Conservation (phyloP, 1,284 basidiomycete species). For the Jaminaea rosea region DNA sequence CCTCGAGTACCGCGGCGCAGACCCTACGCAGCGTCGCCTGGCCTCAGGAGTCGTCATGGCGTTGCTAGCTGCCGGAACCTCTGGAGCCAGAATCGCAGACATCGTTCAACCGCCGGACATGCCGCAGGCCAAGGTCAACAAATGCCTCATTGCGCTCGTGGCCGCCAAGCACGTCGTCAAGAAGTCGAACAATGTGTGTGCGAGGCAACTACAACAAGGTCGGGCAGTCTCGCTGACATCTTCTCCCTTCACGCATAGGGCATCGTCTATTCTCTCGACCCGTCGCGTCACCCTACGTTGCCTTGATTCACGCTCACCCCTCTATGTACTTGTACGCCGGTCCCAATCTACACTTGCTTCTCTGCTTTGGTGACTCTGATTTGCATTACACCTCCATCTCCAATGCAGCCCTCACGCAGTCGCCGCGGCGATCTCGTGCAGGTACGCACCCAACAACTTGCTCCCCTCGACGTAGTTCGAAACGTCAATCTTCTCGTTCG, state of each 20-base stretch:
- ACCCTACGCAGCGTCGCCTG: conserved; percentile 53
- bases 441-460: conserved; percentile 65
- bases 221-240: neutral
- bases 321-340: too few relatives aligned
- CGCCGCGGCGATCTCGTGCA: conserved; percentile 63
- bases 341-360: too few relatives aligned
- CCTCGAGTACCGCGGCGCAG: conserved; percentile 78
- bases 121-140: conserved; percentile 79
- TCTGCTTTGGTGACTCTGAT: too few relatives aligned
- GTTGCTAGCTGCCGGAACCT: conserved; percentile 25
- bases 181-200: conserved; percentile 49
- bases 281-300: conserved; percentile 20
- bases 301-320: too few relatives aligned
- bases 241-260: conserved; percentile 19
- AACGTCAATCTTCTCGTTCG: conserved; percentile 82
- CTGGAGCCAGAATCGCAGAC: conserved; percentile 54
- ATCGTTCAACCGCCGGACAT: conserved; percentile 71
- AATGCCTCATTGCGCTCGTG: conserved; percentile 80
- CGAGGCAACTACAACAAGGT: neutral
- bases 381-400: too few relatives aligned
- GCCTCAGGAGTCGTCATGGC: conserved; percentile 38
- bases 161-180: conserved; percentile 76
- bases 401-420: neutral
- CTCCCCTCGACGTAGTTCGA: conserved; percentile 82
- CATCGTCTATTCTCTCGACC: conserved; percentile 37